phyloP scores from a whole-genome alignment of 768 basidiomycete genomes.

The Clavulina sp. region DNA sequence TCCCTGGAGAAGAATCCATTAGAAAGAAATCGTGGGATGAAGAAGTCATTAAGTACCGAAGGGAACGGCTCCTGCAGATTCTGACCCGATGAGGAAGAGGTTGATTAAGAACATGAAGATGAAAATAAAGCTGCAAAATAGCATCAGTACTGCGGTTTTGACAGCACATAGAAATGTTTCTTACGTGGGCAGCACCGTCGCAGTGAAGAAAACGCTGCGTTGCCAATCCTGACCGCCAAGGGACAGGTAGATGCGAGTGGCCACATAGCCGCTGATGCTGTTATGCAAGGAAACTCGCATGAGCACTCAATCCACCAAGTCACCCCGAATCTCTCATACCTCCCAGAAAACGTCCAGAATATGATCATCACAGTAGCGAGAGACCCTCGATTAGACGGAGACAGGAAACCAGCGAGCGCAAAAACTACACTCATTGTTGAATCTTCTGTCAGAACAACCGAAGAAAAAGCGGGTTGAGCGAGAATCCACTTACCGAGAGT shows the following conservation, averaged over 20 bases:
- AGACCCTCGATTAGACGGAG: slow-evolving; percentile 87
- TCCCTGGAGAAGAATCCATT: slow-evolving; percentile 29
- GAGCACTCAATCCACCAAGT: neutral
- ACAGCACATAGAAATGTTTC: slow-evolving; percentile 18
- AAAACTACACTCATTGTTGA: slow-evolving; percentile 70
- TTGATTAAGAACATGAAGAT: slow-evolving; percentile 77
- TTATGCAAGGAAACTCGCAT: slow-evolving; percentile 7
- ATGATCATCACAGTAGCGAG: slow-evolving; percentile 89
- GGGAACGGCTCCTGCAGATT: slow-evolving; percentile 89
- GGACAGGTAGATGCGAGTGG: slow-evolving; percentile 63
- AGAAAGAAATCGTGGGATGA: slow-evolving; percentile 6
- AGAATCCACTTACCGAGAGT: slow-evolving; percentile 44
- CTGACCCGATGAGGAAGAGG: slow-evolving; percentile 66
- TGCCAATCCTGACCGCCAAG: slow-evolving; percentile 61
- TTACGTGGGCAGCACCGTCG: slow-evolving; percentile 75
- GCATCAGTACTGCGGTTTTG: neutral
- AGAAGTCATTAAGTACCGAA: slow-evolving; percentile 39
- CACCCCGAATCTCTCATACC: slow-evolving; percentile 28
- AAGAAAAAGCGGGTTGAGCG: neutral
- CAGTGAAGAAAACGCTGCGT: slow-evolving; percentile 75
- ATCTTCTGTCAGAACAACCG: neutral
- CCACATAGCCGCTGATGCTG: slow-evolving; percentile 79
- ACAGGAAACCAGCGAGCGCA: slow-evolving; percentile 81
- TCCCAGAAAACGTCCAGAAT: slow-evolving; percentile 85
- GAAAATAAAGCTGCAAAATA: slow-evolving; percentile 52